A percentile compares a stretch with the other conserved stretches of the same genome.
Conservation (phyloP, 257 asterid genomes). For the Petunia axillaris region DNA sequence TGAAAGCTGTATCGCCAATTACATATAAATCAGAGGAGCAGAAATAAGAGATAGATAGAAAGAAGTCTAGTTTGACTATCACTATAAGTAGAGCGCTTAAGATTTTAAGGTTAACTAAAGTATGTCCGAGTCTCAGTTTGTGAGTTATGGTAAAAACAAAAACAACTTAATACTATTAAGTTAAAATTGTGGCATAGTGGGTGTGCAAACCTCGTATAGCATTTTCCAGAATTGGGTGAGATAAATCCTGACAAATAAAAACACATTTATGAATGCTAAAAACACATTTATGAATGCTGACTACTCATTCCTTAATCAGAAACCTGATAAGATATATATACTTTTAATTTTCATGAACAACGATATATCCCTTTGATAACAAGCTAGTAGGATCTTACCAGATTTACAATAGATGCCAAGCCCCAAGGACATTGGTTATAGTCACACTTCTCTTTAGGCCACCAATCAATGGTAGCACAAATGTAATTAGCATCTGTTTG, state of each 20-base stretch:
- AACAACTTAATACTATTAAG: background rate
- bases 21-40: conserved; percentile 18
- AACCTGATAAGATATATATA: background rate
- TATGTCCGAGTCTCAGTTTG: conserved; percentile 2
- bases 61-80: background rate
- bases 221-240: conserved; percentile 71
- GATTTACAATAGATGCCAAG: conserved; percentile 64
- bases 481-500: conserved; percentile 75
- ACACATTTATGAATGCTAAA: conserved; percentile 29
- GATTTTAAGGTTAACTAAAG: background rate
- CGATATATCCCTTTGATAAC: background rate
- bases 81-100: background rate
- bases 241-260: conserved; percentile 62
- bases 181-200: conserved; percentile 5
- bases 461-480: conserved; percentile 96
- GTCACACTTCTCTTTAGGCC: conserved; percentile 93
- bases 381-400: conserved; percentile 48
- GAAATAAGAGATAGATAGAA: background rate
- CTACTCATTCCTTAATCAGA: background rate
- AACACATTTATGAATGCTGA: conserved; percentile 14
- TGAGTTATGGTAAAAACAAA: background rate
- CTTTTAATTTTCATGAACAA: background rate
- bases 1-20: conserved; percentile 62
- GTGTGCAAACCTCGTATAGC: conserved; percentile 71
- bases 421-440: conserved; percentile 91